Evolutionary conservation across 1,139 yeast genomes (phyloP).

Genomic region (Magnusiomyces tetraspermus): DNA sequence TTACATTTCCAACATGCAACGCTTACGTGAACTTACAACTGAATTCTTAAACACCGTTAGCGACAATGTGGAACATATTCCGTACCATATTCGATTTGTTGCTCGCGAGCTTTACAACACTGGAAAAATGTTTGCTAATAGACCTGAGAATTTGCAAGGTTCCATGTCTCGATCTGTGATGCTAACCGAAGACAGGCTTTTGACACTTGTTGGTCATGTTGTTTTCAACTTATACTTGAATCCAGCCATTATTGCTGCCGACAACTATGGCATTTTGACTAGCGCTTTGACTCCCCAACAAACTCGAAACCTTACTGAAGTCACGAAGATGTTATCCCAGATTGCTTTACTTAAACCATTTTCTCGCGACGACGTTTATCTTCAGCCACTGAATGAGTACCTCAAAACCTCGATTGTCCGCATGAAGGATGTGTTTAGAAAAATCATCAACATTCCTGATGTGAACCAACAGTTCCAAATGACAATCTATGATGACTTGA

Average conservation of each 20-base stretch:
- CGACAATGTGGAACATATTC: slow-evolving; percentile 40
- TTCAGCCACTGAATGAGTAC: slow-evolving; percentile 74
- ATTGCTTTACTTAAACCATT: slow-evolving; percentile 60
- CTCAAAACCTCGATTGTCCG: slow-evolving; percentile 43
- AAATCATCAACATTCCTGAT: slow-evolving; percentile 47
- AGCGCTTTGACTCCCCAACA: slow-evolving; percentile 31
- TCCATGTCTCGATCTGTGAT: slow-evolving; percentile 1
- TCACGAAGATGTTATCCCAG: slow-evolving; percentile 56
- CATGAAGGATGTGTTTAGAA: slow-evolving; percentile 38
- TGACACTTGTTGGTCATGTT: slow-evolving; percentile 62
- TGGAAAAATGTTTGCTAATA: slow-evolving; percentile 33
- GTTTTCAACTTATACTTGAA: slow-evolving; percentile 54
- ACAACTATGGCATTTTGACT: slow-evolving; percentile 47
- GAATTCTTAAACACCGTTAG: slow-evolving; percentile 45
- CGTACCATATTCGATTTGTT: slow-evolving; percentile 51
- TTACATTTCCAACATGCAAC: slow-evolving; percentile 67
- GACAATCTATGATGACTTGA: slow-evolving; percentile 62
- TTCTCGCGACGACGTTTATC: slow-evolving; percentile 49
- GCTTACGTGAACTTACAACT: slow-evolving; percentile 60
- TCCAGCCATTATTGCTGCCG: slow-evolving; percentile 63
- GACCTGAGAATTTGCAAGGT: slow-evolving; percentile 7
- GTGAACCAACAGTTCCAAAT: slow-evolving; percentile 54
- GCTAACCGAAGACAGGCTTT: slow-evolving; percentile 35
- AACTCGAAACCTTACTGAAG: slow-evolving; percentile 47
- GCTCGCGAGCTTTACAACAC: slow-evolving; percentile 35